Evolutionary conservation across 345 rosid genomes (phyloP), one percentile per base, ranked within the genome.

Genomic region (Ceriops zippeliana): DNA sequence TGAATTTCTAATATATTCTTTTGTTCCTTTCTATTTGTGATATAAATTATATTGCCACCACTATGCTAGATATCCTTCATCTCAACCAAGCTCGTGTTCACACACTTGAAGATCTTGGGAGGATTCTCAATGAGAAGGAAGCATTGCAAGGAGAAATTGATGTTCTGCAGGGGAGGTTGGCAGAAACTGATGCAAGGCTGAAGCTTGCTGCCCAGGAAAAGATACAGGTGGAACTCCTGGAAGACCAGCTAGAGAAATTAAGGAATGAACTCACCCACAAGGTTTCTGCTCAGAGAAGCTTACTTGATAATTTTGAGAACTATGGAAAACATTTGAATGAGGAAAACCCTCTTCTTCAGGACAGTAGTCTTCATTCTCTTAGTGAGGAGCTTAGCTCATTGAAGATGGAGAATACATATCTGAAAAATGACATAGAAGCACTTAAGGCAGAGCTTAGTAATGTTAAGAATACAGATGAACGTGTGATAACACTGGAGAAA

Each of bases 181-280:
- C 90, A 24, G 98, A 93, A 80, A 87, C 89, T 77, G 96, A 93
- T 83, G 97, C 91, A n/a, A 82, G 84, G 70, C 85, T 93, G 66
- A 83, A 78, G 81, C 80, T 83, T 67, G 86, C 97, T 78, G 79
- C 91, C 51, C 91, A 85, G 70, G 91, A 88, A 80, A 93, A 89
- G 85, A 73, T 82, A 72, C 90, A 80, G 21, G 89, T 81, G 27
- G 90, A 87, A 78, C 76, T 86, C 74, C 74, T 88, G n/a, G 93
- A 88, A 82, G 82, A 79, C 47, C 90, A 93, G 68, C 75, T 93
- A 49, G 85, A 88, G 78, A 86, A 86, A 80, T 78, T 93, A 71
- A 81, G 72, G 49, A 71, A 76, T 69, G 96, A 91, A 73, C 64
- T 87, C 82, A 51, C 70, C 52, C 73, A 75, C 31, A 78, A 84